Evolutionary conservation across 106 monocot genomes (phyloP), one percentile per base, ranked within the genome.

Genomic region (Dioscorea dumetorum): DNA sequence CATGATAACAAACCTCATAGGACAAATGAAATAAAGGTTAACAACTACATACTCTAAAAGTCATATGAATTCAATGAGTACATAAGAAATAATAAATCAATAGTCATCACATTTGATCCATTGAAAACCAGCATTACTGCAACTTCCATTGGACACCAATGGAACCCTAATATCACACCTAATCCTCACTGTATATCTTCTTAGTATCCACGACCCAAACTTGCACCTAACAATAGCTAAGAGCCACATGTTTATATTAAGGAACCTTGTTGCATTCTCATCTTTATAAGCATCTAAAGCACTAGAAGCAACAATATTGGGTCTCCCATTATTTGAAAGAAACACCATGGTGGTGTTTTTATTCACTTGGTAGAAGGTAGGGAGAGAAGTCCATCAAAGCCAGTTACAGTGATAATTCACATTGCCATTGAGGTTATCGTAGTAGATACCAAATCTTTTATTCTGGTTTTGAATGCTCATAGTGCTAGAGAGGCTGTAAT

Each of bases 391-490:
- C 63, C 32, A 88, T 17, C 62, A 76, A 33, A 95, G 88, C 11
- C 81, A 70, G 24, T n/a, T n/a, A n/a, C 35, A 4, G 1, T 72
- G 81, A 77, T 88, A 95, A 62, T 57, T 35, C 17, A 77, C 82
- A 9, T 21, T 17, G 20, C 86, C 75, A 58, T 86, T 79, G 58
- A 86, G 11, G 21, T 56, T 67, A 79, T 91, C 88, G 79, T 86
- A 91, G 77, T 91, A 82, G 79, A 95, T 48, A 50, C 73, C 79
- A 50, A 94, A 73, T n/a, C 74, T 59, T 66, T 68, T 57, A 82
- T 94, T 94, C 15, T 80, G 94, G 87, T 94, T 94, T 17, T 87
- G 77, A 65, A 94, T 62, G 67, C 74, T 69, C 67, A 94, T 35
- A 76, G 60, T 23, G 17, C 85, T 51, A 64, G 73, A 50, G 68